phyloP scores from a whole-genome alignment of 2,329 filamentous ascomycete genomes.

The Cordyceps militaris region DNA sequence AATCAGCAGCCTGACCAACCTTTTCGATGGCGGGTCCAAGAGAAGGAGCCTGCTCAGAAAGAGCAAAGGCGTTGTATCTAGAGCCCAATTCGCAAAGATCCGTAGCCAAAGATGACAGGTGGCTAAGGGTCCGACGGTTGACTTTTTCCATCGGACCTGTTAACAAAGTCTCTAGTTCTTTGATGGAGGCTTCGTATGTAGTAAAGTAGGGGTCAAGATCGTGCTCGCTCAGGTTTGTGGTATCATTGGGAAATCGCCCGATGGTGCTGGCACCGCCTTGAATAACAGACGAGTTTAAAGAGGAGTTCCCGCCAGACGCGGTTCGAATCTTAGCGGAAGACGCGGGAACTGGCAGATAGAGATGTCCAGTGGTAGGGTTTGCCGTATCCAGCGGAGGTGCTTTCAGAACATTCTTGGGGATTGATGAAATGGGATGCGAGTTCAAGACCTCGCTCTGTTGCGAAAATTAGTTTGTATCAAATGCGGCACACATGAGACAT shows the following conservation, averaged over 20 bases:
- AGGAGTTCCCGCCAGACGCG: constrained; percentile 31
- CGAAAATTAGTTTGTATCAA: constrained; percentile 16
- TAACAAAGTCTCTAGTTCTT: constrained; percentile 80
- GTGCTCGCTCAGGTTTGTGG: constrained; percentile 70
- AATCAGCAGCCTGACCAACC: constrained; percentile 88
- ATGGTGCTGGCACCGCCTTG: constrained; percentile 52
- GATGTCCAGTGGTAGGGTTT: constrained; percentile 83
- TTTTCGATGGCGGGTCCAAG: constrained; percentile 91
- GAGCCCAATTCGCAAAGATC: constrained; percentile 91
- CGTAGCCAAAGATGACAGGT: constrained; percentile 73
- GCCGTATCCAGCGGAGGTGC: constrained; percentile 91
- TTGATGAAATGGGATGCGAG: constrained; percentile 80
- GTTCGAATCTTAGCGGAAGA: constrained; percentile 78
- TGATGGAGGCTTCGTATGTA: constrained; percentile 84
- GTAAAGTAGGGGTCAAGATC: constrained; percentile 96
- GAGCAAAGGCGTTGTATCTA: constrained; percentile 92
- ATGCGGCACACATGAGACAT: neutral
- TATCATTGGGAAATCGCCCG: constrained; percentile 74
- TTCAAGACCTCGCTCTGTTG: constrained; percentile 84
- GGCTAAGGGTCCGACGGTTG: constrained; percentile 80
- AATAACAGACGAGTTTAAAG: constrained; percentile 29
- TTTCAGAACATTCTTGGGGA: constrained; percentile 90
- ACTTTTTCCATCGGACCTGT: constrained; percentile 96
- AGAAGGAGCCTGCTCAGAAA: constrained; percentile 84
- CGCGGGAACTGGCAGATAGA: constrained; percentile 79